Base-by-base conservation (phyloP, 352 stramenopile genomes). In the Globisporangium heterothallicum region DNA sequence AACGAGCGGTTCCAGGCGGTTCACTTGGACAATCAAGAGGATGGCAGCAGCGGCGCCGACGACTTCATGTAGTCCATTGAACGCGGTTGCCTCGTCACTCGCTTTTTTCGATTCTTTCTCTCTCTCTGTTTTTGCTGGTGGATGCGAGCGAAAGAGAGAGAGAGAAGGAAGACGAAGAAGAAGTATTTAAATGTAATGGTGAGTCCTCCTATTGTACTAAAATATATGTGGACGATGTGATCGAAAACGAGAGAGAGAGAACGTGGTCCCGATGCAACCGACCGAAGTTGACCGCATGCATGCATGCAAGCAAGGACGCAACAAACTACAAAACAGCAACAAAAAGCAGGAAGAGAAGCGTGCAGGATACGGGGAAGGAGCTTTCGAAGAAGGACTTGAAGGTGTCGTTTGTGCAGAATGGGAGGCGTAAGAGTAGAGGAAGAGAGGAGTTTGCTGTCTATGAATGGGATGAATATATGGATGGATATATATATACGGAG, bases 1-100 rank as follows among this genome's bases (percentile, higher is more conserved):
- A 94, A 94, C 50, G 84, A 94, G 64, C 84, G 84, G 16, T 94
- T 94, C 66, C 84, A 87, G 59, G 84, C 84, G 24, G 84, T 94
- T 46, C 84, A 92, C 66, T 59, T 94, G 66, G 78, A 92, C 65
- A 87, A 84, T 48, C 81, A 92, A 59, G 77, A 88, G 61, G 74
- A 92, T 48, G 69, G 71, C 52, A 75, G 63, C 57, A 86, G 72
- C 38, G 67, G 68, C 54, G 76, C 77, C 56, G 79, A 88, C 61
- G 79, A 87, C 52, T 91, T 88, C 59, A 91, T 91, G 79, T 91
- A 62, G 56, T 32, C 18, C 29, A 30, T 35, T 35, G 25, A n/a
- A 26, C 3, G 4, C 19, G 34, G 18, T 12, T n/a, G 5, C 32
- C 29, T 34, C 6, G 27, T 27, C 24, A 47, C 21, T 47, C 32